Evolutionary conservation across 2,329 filamentous ascomycete genomes (phyloP), one percentile per base, ranked within the genome.

Genomic region (Aspergillus ustus): DNA sequence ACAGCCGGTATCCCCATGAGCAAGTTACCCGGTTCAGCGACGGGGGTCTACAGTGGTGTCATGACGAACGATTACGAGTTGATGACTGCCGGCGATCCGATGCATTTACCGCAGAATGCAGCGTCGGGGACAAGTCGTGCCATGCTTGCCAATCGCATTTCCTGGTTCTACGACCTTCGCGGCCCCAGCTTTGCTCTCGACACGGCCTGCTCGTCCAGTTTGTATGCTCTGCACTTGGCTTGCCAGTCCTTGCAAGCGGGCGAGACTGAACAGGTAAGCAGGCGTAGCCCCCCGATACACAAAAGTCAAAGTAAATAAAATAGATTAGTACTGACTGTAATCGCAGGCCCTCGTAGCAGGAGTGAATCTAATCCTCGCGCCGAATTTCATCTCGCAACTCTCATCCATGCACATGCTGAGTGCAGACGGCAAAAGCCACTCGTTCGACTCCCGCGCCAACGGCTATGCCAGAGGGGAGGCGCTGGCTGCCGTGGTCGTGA

Each of bases 171-270:
- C 40, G 56, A 66, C 46, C 52, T 62, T 4, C 52, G 48, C 8
- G 64, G 59, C 4, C 60, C 66, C 1, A 57, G 57, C 29, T 52
- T 68, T 49, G 58, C 55, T 6, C 44, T 69, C 6, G 64, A 69
- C 43, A 66, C 67, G 7, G 67, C 60, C 7, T 69, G 67, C 29
- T 68, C 66, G 1, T 65, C 66, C 25, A 44, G 44, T 20, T 29
- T 62, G 25, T 28, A 51, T 3, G 61, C 61, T 0, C 19, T 66
- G 11, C 62, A 69, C 28, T 52, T 60, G 37, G 62, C 67, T 4
- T 75, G 5, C 57, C 59, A 66, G 19, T 51, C 45, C 15, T 52
- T 61, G n/a, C 60, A 58, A 6, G 53, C 52, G 15, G 52, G 59
- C 19, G 55, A 50, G 7, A n/a, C 48, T 40, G n/a, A 5, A 31